Conservation (phyloP, 2,329 filamentous ascomycete species). For the Nothophoma quercina region DNA sequence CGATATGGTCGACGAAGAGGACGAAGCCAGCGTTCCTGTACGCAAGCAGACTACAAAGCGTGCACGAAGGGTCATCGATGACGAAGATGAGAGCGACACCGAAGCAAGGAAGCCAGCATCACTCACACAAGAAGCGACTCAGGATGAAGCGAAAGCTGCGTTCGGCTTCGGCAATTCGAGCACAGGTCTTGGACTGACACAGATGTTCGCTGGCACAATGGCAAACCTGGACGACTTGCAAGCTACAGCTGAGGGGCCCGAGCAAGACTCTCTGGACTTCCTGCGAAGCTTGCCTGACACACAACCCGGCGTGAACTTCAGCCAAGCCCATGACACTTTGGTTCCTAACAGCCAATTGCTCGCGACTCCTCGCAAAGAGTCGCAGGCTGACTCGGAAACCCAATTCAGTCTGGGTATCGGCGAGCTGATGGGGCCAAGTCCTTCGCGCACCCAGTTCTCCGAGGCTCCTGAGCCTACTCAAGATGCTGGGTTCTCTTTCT, state of each 20-base stretch:
- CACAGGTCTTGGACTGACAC: slow-evolving; percentile 74
- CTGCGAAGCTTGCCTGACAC: slow-evolving; percentile 61
- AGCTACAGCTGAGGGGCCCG: slow-evolving; percentile 39
- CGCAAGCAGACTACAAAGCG: slow-evolving; percentile 61
- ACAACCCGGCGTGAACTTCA: slow-evolving; percentile 62
- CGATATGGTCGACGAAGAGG: slow-evolving; percentile 54
- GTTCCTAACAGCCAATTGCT: slow-evolving; percentile 64
- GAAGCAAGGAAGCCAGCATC: slow-evolving; percentile 24
- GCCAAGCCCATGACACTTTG: slow-evolving; percentile 67
- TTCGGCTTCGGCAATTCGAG: slow-evolving; percentile 51
- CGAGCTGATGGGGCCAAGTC: slow-evolving; percentile 44
- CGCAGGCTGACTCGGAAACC: slow-evolving; percentile 28
- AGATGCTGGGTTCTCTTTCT: slow-evolving; percentile 77
- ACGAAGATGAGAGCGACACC: slow-evolving; percentile 58
- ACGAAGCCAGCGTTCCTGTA: slow-evolving; percentile 55
- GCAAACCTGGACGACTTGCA: slow-evolving; percentile 64
- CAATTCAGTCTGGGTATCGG: slow-evolving; percentile 46
- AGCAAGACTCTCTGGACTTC: slow-evolving; percentile 61
- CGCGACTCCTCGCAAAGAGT: slow-evolving; percentile 33
- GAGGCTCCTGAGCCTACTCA: slow-evolving; percentile 80
- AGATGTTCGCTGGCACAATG: slow-evolving; percentile 91
- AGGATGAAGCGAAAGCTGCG: slow-evolving; percentile 46
- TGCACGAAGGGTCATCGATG: slow-evolving; percentile 67
- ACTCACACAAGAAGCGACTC: slow-evolving; percentile 33
- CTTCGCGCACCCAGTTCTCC: slow-evolving; percentile 67